Percentiles rank a stretch among this genome's conserved stretches.
Conservation (phyloP, 441 rosid genomes). For the Bruguiera hainesii region DNA sequence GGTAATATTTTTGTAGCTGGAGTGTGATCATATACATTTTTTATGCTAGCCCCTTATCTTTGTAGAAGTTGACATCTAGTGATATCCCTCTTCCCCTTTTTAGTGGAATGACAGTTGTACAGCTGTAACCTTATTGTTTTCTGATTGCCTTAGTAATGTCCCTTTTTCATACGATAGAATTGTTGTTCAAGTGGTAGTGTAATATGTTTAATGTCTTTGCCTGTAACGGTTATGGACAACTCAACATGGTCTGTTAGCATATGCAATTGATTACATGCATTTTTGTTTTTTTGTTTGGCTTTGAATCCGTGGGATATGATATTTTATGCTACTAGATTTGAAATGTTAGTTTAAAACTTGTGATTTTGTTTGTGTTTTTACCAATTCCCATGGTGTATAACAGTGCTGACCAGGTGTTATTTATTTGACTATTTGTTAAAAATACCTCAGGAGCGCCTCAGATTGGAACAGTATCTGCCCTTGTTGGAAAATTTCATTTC, state of each 20-base stretch:
- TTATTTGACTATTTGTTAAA: conserved; percentile 3
- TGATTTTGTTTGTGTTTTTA: background rate
- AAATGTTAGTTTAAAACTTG: background rate
- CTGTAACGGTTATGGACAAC: background rate
- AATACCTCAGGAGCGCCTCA: conserved; percentile 54
- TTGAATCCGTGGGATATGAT: background rate
- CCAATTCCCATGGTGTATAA: background rate
- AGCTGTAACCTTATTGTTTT: background rate
- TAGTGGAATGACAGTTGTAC: background rate
- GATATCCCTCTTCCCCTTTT: background rate
- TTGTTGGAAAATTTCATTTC: conserved; percentile 57
- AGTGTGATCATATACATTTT: background rate
- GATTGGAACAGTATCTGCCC: conserved; percentile 62
- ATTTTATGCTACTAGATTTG: background rate
- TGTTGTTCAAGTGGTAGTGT: background rate
- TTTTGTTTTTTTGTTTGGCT: background rate
- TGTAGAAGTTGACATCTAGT: background rate
- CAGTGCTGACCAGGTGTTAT: background rate
- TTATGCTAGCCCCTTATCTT: background rate
- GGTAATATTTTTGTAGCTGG: conserved; percentile 28
- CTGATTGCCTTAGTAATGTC: background rate
- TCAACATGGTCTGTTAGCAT: background rate
- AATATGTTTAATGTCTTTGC: background rate
- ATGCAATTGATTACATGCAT: background rate
- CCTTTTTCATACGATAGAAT: background rate